Evolutionary conservation across 2,329 filamentous ascomycete species (phyloP).

Genomic region (Magnaporthales sp.): DNA sequence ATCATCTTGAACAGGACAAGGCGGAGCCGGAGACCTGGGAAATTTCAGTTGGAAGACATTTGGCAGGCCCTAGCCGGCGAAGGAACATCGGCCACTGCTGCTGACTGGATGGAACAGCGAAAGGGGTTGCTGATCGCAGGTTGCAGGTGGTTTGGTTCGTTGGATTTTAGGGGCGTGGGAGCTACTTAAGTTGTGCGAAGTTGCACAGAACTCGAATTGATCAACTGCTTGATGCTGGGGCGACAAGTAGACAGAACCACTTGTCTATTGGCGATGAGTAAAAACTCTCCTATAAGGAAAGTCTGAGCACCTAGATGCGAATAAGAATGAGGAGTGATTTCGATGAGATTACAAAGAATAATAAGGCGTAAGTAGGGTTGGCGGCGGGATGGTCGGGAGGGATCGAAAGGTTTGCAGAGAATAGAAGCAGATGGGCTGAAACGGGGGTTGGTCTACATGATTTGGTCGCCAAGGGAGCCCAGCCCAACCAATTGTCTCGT

Average conservation of each 20-base stretch:
- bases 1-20: slow-evolving; percentile 39
- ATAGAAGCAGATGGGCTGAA: not conserved
- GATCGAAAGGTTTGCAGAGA: not conserved
- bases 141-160: not conserved
- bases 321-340: not conserved
- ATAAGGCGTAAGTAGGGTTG: not conserved
- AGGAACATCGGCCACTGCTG: slow-evolving; percentile 4
- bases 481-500: not conserved
- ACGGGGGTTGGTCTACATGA: not conserved
- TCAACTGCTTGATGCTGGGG: not conserved
- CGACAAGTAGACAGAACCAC: not conserved
- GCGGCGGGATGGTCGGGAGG: not conserved
- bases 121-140: not conserved
- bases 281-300: not conserved
- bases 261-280: not conserved
- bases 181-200: not conserved
- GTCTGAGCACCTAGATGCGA: not conserved
- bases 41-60: slow-evolving; percentile 4
- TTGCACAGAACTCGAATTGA: not conserved
- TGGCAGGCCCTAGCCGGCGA: slow-evolving; percentile 1
- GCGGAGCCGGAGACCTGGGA: slow-evolving; percentile 9
- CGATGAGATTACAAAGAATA: not conserved
- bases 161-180: not conserved
- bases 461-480: not conserved
- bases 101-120: not conserved